Percentiles rank a stretch among this genome's conserved stretches.
Evolutionary conservation across 2,329 filamentous ascomycete genomes (phyloP).

Genomic region (Fusarium proliferatum): DNA sequence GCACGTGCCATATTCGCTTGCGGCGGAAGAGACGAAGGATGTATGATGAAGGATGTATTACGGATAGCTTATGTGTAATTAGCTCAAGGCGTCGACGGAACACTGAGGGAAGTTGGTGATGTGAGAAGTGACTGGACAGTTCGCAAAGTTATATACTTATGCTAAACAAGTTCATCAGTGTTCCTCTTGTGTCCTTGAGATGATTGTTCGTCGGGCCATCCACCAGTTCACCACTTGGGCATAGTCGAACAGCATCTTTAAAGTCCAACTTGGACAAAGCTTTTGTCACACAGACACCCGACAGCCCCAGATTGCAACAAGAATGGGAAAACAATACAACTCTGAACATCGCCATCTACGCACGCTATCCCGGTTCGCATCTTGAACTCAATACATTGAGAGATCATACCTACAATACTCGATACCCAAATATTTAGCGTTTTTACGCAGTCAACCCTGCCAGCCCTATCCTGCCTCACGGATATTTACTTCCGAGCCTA

Average conservation of each 20-base stretch:
- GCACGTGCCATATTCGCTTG: not conserved
- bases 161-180: not conserved
- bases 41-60: not conserved
- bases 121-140: too few species aligned
- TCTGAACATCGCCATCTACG: constrained; percentile 4
- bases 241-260: not conserved
- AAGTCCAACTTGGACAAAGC: not conserved
- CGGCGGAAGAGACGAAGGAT: not conserved
- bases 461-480: constrained; percentile 7
- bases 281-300: not conserved
- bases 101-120: not conserved
- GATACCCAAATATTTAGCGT: constrained; percentile 26
- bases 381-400: constrained; percentile 26
- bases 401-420: constrained; percentile 24
- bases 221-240: not conserved
- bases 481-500: constrained; percentile 20
- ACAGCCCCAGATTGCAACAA: not conserved
- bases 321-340: not conserved
- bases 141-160: not conserved
- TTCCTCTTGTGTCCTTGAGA: not conserved
- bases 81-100: not conserved
- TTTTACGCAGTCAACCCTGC: constrained; percentile 17
- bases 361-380: constrained; percentile 10
- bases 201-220: not conserved
- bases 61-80: not conserved